A percentile compares a stretch with the other conserved stretches of the same genome.
Evolutionary conservation across 176 grass and related monocot genomes (phyloP).

Genomic region (Saccharum spontaneum): DNA sequence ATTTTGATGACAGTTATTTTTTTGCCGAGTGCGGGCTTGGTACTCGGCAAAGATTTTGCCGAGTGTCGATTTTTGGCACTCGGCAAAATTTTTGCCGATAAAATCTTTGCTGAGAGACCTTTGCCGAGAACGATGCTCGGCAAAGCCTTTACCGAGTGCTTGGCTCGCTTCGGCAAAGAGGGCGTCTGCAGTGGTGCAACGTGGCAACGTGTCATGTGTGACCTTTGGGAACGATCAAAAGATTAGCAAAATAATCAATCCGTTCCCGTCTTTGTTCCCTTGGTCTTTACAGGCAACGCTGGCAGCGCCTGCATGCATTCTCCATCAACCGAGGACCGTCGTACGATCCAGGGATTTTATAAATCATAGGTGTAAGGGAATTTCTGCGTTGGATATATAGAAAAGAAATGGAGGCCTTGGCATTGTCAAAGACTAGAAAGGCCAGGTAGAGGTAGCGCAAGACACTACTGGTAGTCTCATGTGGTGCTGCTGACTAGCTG

Average conservation of each 20-base stretch:
- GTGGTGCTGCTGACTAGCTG: conserved; percentile 10
- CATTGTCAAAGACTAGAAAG: not conserved
- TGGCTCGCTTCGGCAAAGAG: no score
- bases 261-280: not conserved
- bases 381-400: not conserved
- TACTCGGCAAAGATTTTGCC: no score
- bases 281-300: conserved; percentile 28
- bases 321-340: not conserved
- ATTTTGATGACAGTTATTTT: no score
- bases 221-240: not conserved
- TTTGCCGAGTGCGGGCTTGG: no score
- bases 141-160: no score
- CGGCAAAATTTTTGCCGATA: no score
- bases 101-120: no score
- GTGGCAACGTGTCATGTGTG: conserved; percentile 21
- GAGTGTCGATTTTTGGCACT: no score
- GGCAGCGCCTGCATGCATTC: not conserved
- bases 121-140: no score
- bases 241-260: not conserved
- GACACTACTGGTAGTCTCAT: conserved; percentile 3
- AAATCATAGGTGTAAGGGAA: not conserved
- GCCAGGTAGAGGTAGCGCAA: not conserved
- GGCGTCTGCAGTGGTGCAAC: not conserved
- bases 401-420: not conserved
- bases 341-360: not conserved